Conservation (phyloP, 1,139 yeast species). For the Candida mesenterica region DNA sequence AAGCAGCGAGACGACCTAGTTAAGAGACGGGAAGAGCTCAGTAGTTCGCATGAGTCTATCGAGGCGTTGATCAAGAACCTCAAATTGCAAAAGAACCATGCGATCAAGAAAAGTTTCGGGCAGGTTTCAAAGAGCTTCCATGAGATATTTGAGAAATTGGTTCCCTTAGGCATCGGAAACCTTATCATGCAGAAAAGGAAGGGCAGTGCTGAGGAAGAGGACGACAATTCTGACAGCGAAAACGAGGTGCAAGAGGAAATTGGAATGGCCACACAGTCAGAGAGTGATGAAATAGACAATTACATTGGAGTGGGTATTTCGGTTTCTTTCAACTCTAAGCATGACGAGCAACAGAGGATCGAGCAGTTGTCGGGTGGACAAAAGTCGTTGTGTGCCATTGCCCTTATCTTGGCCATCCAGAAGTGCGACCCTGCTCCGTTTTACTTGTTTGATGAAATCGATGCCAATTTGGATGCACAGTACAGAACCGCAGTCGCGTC, state of each 20-base stretch:
- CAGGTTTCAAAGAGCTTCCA: constrained; percentile 74
- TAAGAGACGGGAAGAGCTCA: constrained; percentile 66
- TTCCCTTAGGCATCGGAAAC: constrained; percentile 80
- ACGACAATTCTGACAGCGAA: constrained; percentile 17
- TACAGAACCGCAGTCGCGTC: constrained; percentile 87
- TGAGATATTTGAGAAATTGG: constrained; percentile 73
- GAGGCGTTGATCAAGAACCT: constrained; percentile 69
- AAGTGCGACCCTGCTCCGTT: constrained; percentile 97
- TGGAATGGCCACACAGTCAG: not conserved
- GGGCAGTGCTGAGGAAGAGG: constrained; percentile 18
- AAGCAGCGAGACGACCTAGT: constrained; percentile 68
- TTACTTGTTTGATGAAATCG: constrained; percentile 92
- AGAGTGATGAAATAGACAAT: constrained; percentile 41
- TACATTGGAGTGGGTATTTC: constrained; percentile 83
- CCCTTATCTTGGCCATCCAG: constrained; percentile 90
- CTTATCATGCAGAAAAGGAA: constrained; percentile 59
- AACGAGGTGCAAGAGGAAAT: constrained; percentile 10
- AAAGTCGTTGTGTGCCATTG: constrained; percentile 90
- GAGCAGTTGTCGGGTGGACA: constrained; percentile 97
- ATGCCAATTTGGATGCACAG: constrained; percentile 91
- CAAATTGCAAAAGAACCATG: constrained; percentile 77
- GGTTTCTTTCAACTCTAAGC: constrained; percentile 86
- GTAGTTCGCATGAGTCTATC: constrained; percentile 68
- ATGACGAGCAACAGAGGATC: constrained; percentile 82
- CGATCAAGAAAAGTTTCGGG: constrained; percentile 74